Evolutionary conservation across 768 basidiomycete species (phyloP), one percentile per base, ranked within the genome.

Genomic region (Calvatia gigantea): DNA sequence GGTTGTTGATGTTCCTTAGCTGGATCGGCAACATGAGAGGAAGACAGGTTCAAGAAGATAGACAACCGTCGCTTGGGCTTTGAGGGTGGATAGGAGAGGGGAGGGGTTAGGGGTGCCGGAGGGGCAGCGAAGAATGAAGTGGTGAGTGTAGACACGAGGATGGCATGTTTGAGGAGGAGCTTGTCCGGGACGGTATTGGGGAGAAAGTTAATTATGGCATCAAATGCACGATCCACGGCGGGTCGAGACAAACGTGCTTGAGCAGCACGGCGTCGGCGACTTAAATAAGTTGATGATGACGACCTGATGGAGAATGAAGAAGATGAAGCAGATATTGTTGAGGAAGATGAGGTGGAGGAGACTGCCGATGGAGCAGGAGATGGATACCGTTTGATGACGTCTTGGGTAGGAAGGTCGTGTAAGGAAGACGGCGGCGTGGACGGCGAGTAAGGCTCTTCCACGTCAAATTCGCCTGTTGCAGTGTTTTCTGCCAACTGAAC

Each of bases 161-260:
- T 73, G 6, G 74, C 69, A 55, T 75, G 69, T 51, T 78, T 78
- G 4, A 79, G 61, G 4, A 78, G 62, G 9, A 69, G 69, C 57
- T 76, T 77, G 35, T 80, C 78, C 0, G 71, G 67, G 1, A 74
- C 53, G 15, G 55, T 54, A 3, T 66, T 32, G 0, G 77, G 75
- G n/a, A 80, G 65, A 59, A 77, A 78, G 44, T 75, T 76, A 57
- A 80, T 54, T 14, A 80, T 59, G 7, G 74, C 74, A 54, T 76
- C 75, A 54, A 80, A 78, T 0, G 68, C 47, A 19, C 27, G 32
- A 38, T 28, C 54, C 14, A 6, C 38, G 6, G 19, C 29, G 29
- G 41, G 49, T n/a, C n/a, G 15, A 14, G 41, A 21, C 8, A n/a
- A 39, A 31, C 17, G 32, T 42, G 15, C 31, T 46, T 19, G 17